These are phyloP conservation scores for Apostasia ramifera DNA, from an alignment of 106 monocot species.

Conservation along the genomic window DNA sequence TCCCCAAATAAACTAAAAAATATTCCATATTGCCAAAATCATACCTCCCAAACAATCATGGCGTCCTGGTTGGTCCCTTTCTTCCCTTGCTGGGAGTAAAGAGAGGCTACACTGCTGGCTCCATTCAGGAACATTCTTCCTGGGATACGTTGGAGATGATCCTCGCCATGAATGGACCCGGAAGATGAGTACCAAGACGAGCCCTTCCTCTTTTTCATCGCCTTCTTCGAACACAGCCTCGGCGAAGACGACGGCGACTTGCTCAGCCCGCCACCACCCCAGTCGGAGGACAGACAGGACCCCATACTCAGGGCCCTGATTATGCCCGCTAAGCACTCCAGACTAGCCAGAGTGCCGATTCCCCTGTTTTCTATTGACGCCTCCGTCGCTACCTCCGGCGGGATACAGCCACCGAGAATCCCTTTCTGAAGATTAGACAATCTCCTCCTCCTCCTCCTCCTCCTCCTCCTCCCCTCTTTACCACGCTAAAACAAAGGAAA, in stretches of 20 bases:
- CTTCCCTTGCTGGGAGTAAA: constrained; percentile 43
- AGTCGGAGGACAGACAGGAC: constrained; percentile 22
- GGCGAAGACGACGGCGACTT: not conserved
- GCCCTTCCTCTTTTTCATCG: not conserved
- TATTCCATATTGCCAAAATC: not conserved
- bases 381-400: constrained; percentile 1
- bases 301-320: constrained; percentile 31
- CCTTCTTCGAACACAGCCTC: not conserved
- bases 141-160: constrained; percentile 22
- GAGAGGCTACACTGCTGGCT: constrained; percentile 17
- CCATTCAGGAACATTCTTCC: constrained; percentile 39
- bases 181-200: not conserved
- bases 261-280: not conserved
- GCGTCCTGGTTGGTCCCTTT: constrained; percentile 64
- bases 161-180: not conserved
- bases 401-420: not conserved
- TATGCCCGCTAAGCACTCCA: constrained; percentile 22
- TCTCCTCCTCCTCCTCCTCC: too few species aligned
- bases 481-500: not conserved
- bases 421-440: not conserved
- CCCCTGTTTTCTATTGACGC: constrained; percentile 2
- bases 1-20: too few species aligned
- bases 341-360: constrained; percentile 16
- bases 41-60: constrained; percentile 58
- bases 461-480: not conserved